Percentiles rank a stretch among this genome's conserved stretches.
phyloP scores from a whole-genome alignment of 2,329 filamentous ascomycete species.

The Colletotrichum somersetense region DNA sequence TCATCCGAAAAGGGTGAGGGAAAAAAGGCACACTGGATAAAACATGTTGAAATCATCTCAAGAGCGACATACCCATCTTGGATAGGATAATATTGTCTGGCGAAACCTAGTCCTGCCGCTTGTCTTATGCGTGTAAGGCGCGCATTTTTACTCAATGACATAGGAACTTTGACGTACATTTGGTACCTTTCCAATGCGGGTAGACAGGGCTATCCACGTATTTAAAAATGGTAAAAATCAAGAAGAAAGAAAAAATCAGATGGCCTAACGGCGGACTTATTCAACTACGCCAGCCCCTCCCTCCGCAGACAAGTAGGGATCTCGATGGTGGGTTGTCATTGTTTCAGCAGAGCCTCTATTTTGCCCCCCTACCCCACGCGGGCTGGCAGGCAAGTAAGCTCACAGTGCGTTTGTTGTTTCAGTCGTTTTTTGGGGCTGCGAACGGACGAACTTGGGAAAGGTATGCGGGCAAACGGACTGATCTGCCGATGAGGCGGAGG shows the following conservation, averaged over 20 bases:
- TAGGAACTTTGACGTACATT: neutral
- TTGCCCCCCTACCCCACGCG: neutral
- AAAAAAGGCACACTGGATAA: conserved; percentile 23
- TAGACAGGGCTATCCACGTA: neutral
- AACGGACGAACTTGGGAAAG: conserved; percentile 1
- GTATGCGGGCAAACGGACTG: neutral
- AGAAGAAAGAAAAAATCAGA: neutral
- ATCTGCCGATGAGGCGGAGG: neutral
- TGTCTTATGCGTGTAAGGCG: conserved; percentile 9
- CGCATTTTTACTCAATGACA: conserved; percentile 24
- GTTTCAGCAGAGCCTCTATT: neutral
- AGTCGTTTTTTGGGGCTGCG: neutral
- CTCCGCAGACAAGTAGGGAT: neutral
- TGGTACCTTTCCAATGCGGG: neutral
- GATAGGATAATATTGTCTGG: neutral
- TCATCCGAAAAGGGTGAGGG: neutral
- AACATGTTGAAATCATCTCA: conserved; percentile 31
- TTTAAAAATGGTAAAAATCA: too few relatives aligned
- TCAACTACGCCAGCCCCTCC: neutral
- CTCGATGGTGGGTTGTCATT: neutral
- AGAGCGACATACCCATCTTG: neutral
- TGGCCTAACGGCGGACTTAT: neutral
- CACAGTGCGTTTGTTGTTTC: neutral
- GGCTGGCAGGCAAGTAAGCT: neutral
- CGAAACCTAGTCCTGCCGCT: neutral